Evolutionary conservation across 2,329 filamentous ascomycete genomes (phyloP), one percentile per base, ranked within the genome.

Genomic region (Phyllosticta capitalensis): DNA sequence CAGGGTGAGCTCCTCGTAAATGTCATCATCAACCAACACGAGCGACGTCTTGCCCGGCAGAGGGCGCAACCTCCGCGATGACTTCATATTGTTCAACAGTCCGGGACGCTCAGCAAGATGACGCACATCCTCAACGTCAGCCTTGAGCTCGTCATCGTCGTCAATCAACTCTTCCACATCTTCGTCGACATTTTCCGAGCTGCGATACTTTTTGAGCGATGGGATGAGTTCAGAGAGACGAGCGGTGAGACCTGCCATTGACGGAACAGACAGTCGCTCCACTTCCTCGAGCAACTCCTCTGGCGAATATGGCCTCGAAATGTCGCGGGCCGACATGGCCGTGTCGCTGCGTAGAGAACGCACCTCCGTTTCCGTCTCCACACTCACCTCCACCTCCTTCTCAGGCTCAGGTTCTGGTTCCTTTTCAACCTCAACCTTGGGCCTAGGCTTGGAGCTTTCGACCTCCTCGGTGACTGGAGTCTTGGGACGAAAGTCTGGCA

Each of bases 151-250:
- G 3, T 55, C 49, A 10, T 61, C 59, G 45, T 61, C 52, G 28
- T 61, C 52, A 49, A 55, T 55, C n/a, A 56, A 56, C 26, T 54
- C 30, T 26, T 58, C 58, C 17, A 60, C 19, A 26, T 56, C 54
- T 54, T 75, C 72, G 30, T 69, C 70, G 21, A 64, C 65, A 14
- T 70, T 61, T 53, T 69, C 72, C 33, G 72, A 70, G 21, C 72
- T 68, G 58, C 73, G 71, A 52, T 75, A 68, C 55, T 73, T 72
- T 22, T 67, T 71, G 55, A 80, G 63, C 9, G 74, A 74, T 5
- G 77, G 77, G 19, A 79, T 63, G 12, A 78, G 67, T 65, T 76
- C 74, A 0, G 76, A 78, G 12, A 79, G 66, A 20, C 76, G 72
- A 55, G 77, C 71, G 1, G 76, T 78, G 7, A 79, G 68, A 10